Conservation (phyloP, 2,329 filamentous ascomycete species). For the Paraphaeosphaeria minitans region DNA sequence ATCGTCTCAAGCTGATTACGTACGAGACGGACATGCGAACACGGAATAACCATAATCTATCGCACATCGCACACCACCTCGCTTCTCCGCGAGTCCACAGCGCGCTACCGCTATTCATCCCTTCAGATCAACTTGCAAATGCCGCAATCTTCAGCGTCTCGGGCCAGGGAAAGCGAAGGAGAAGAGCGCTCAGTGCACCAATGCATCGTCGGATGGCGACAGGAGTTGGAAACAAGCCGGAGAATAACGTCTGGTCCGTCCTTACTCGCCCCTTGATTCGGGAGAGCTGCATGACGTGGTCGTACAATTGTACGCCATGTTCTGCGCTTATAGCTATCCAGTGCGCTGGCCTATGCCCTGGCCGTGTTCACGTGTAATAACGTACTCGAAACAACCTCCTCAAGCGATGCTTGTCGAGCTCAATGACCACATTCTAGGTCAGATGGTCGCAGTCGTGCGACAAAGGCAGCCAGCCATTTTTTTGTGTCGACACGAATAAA, state of each 20-base stretch:
- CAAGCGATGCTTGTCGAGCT: background rate
- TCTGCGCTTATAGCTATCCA: slow-evolving; percentile 22
- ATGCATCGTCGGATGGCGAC: slow-evolving; percentile 1
- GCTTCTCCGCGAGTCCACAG: slow-evolving; percentile 1
- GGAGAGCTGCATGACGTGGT: slow-evolving; percentile 21
- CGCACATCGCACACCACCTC: slow-evolving; percentile 6
- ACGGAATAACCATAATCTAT: slow-evolving; percentile 11
- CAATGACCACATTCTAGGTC: slow-evolving; percentile 8
- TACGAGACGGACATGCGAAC: slow-evolving; percentile 16
- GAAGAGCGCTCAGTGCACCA: slow-evolving; percentile 31
- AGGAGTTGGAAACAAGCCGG: slow-evolving; percentile 7
- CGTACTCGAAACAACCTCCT: slow-evolving; percentile 11
- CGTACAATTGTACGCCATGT: slow-evolving; percentile 25
- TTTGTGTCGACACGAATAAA: slow-evolving; percentile 15
- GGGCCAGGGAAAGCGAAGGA: slow-evolving; percentile 17
- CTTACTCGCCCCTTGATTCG: slow-evolving; percentile 18
- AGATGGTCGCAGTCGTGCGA: slow-evolving; percentile 25
- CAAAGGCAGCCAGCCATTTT: slow-evolving; percentile 8
- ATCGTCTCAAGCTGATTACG: slow-evolving; percentile 28
- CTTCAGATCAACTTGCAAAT: background rate
- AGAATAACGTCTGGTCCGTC: slow-evolving; percentile 17
- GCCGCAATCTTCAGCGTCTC: background rate
- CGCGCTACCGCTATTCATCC: background rate
- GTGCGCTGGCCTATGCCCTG: slow-evolving; percentile 22
- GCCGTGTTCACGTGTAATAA: slow-evolving; percentile 2